Evolutionary conservation across 139 green algal genomes (phyloP).

Genomic region (Chlamydomonas eustigma): DNA sequence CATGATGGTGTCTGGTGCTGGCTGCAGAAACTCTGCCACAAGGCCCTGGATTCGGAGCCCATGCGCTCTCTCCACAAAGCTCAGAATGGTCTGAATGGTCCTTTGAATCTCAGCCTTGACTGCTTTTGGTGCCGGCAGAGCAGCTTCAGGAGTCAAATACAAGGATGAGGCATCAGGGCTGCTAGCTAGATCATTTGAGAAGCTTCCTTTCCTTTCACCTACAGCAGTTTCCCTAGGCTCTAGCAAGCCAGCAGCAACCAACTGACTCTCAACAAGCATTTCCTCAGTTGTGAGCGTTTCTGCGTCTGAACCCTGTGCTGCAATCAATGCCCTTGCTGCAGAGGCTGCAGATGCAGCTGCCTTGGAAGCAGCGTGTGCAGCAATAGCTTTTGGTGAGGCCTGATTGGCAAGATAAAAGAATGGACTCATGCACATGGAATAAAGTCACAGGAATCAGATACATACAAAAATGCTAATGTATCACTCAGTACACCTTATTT

Average conservation of each 20-base stretch:
- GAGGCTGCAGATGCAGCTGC: no score
- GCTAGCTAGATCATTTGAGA: neutral
- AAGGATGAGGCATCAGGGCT: neutral
- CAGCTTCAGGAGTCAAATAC: neutral
- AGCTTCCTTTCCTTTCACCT: neutral
- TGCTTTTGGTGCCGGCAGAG: neutral
- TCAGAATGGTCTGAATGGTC: constrained; percentile 4
- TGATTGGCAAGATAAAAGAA: no score
- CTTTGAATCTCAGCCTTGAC: constrained; percentile 11
- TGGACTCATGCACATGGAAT: no score
- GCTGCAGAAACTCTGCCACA: constrained; percentile 32
- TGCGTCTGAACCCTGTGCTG: neutral
- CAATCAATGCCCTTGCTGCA: neutral
- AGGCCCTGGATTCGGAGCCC: constrained; percentile 25
- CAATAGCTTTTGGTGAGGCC: no score
- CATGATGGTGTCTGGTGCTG: neutral
- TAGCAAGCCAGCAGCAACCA: constrained; percentile 32
- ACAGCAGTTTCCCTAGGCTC: constrained; percentile 10
- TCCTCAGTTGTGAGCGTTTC: constrained; percentile 21
- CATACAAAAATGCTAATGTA: no score
- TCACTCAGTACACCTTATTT: no score
- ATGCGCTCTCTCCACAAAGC: constrained; percentile 36
- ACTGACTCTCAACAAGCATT: constrained; percentile 34
- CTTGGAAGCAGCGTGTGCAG: no score
- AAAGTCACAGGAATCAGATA: no score